Evolutionary conservation across 1,284 basidiomycete genomes (phyloP).

Genomic region (Cryptococcus sp.): DNA sequence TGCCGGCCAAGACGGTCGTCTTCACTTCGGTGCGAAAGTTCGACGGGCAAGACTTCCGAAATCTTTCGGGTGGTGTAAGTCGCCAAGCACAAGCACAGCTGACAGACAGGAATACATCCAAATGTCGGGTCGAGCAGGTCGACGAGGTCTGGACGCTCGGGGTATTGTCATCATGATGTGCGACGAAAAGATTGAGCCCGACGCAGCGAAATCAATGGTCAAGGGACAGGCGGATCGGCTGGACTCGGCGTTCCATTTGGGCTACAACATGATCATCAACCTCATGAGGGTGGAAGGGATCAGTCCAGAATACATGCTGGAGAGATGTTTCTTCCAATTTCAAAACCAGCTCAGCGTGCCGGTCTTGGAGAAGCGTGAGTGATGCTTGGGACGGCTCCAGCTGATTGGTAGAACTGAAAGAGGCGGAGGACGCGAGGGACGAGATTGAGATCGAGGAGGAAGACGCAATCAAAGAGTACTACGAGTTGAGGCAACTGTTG

Average conservation of each 20-base stretch:
- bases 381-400: not conserved
- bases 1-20: conserved; percentile 99
- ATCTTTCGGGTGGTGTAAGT: conserved; percentile 57
- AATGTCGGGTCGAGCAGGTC: conserved; percentile 97
- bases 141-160: conserved; percentile 95
- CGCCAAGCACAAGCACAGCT: not conserved
- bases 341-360: conserved; percentile 90
- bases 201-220: conserved; percentile 91
- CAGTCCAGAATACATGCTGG: conserved; percentile 97
- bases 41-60: conserved; percentile 90
- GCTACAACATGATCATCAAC: conserved; percentile 99
- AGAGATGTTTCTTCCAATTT: conserved; percentile 97
- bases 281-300: conserved; percentile 98
- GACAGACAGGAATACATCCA: conserved; percentile 82
- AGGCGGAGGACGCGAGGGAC: conserved; percentile 65
- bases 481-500: conserved; percentile 82
- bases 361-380: conserved; percentile 71
- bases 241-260: conserved; percentile 97
- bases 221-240: conserved; percentile 96
- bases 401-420: conserved; percentile 59
- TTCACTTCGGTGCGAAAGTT: conserved; percentile 91
- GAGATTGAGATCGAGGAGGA: conserved; percentile 75
- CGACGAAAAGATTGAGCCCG: conserved; percentile 93
- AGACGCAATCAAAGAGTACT: conserved; percentile 78
- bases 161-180: conserved; percentile 99